A percentile compares a stretch with the other conserved stretches of the same genome.
phyloP scores from a whole-genome alignment of 2,329 filamentous ascomycete genomes.

The Diatrype stigma region DNA sequence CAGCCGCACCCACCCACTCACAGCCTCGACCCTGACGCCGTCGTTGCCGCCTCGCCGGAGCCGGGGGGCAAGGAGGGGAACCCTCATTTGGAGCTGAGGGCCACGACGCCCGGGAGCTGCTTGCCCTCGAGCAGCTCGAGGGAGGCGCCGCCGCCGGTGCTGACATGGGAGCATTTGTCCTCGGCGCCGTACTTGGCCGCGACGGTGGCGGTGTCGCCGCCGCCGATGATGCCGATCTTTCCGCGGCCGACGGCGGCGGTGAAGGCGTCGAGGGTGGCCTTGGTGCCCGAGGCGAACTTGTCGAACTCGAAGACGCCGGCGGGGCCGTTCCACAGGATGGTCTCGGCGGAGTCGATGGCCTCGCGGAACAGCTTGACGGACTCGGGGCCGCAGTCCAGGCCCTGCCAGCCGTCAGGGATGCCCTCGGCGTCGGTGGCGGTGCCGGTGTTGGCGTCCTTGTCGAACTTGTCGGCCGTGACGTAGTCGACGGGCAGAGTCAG shows the following conservation, averaged over 20 bases:
- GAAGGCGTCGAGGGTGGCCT: conserved; percentile 84
- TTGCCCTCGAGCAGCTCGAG: conserved; percentile 98
- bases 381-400: conserved; percentile 89
- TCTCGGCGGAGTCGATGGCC: conserved; percentile 83
- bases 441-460: conserved; percentile 74
- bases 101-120: conserved; percentile 87
- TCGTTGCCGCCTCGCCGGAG: no score
- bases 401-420: conserved; percentile 97
- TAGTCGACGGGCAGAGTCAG: conserved; percentile 93
- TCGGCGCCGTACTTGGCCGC: conserved; percentile 96
- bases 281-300: conserved; percentile 87
- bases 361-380: conserved; percentile 83
- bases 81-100: conserved; percentile 73
- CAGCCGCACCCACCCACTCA: neutral
- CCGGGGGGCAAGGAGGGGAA: conserved; percentile 16
- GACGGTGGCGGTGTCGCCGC: conserved; percentile 96
- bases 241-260: conserved; percentile 75
- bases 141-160: conserved; percentile 91
- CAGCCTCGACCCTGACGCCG: neutral
- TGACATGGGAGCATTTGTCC: conserved; percentile 96
- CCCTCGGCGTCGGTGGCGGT: conserved; percentile 81
- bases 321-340: conserved; percentile 98
- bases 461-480: conserved; percentile 93
- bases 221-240: conserved; percentile 97
- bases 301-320: conserved; percentile 97